phyloP scores from a whole-genome alignment of 2,329 filamentous ascomycete genomes.

The Botrytis paeoniae region DNA sequence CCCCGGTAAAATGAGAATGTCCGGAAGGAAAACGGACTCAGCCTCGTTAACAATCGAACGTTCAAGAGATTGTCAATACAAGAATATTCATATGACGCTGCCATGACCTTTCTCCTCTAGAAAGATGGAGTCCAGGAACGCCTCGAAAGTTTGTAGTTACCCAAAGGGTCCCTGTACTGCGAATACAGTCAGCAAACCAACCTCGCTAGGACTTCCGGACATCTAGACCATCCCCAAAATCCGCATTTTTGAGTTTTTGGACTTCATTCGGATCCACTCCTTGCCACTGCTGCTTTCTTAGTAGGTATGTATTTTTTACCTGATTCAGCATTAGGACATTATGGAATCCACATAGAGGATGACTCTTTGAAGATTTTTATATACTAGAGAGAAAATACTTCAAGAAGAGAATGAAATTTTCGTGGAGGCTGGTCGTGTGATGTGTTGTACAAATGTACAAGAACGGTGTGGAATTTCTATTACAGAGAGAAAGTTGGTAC shows the following conservation, averaged over 20 bases:
- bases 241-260: constrained; percentile 5
- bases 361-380: constrained; percentile 13
- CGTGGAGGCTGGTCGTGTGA: background rate
- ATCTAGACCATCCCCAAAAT: constrained; percentile 8
- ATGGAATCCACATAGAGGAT: constrained; percentile 3
- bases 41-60: constrained; percentile 12
- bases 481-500: background rate
- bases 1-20: background rate
- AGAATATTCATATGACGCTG: background rate
- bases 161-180: background rate
- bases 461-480: background rate
- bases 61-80: background rate
- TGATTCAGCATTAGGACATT: background rate
- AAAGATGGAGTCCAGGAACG: constrained; percentile 13
- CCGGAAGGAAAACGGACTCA: background rate
- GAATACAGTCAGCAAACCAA: background rate
- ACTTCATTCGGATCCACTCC: background rate
- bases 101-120: background rate
- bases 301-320: background rate
- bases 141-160: background rate
- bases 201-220: constrained; percentile 1
- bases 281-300: background rate
- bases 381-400: background rate
- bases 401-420: background rate
- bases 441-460: background rate